A percentile compares a stretch with the other conserved stretches of the same genome.
These are phyloP conservation scores for Ceratocystis diversiconidia DNA, from an alignment of 2,329 filamentous ascomycete species.

Conservation along the genomic window DNA sequence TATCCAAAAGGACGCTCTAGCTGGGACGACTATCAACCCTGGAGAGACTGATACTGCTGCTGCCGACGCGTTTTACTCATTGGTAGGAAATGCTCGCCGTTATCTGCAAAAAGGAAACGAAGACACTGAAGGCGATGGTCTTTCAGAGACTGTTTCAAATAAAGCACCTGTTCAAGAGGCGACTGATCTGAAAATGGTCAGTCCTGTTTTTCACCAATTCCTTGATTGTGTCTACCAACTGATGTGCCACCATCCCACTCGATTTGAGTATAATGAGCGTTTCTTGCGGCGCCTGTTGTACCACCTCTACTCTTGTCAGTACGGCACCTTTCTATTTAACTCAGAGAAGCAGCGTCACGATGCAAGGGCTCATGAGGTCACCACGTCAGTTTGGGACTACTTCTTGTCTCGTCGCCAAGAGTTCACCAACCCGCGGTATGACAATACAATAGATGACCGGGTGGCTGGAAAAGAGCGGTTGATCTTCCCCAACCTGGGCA, in stretches of 20 bases:
- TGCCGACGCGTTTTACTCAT: slow-evolving; percentile 70
- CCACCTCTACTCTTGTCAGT: slow-evolving; percentile 90
- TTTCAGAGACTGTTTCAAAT: slow-evolving; percentile 29
- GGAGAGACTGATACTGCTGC: slow-evolving; percentile 43
- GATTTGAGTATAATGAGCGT: slow-evolving; percentile 93
- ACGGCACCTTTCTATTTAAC: slow-evolving; percentile 92
- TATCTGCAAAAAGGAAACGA: slow-evolving; percentile 56
- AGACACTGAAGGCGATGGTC: slow-evolving; percentile 45
- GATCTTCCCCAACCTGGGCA: slow-evolving; percentile 60
- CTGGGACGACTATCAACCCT: slow-evolving; percentile 46
- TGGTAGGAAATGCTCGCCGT: slow-evolving; percentile 68
- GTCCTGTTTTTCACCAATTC: slow-evolving; percentile 95
- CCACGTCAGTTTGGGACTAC: slow-evolving; percentile 88
- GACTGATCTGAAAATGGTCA: slow-evolving; percentile 79
- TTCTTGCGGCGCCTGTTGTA: slow-evolving; percentile 82
- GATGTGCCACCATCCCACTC: slow-evolving; percentile 65
- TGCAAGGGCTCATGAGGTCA: slow-evolving; percentile 51
- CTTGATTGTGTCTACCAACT: slow-evolving; percentile 89
- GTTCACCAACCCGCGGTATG: slow-evolving; percentile 72
- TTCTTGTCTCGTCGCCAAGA: slow-evolving; percentile 69
- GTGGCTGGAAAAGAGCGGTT: slow-evolving; percentile 67
- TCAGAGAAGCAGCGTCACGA: slow-evolving; percentile 78
- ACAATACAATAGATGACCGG: slow-evolving; percentile 60
- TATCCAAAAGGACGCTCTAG: slow-evolving; percentile 67
- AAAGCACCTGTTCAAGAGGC: slow-evolving; percentile 42